These are phyloP conservation scores for Colletotrichum trifolii DNA, from an alignment of 2,329 filamentous ascomycete genomes.

Conservation along the genomic window DNA sequence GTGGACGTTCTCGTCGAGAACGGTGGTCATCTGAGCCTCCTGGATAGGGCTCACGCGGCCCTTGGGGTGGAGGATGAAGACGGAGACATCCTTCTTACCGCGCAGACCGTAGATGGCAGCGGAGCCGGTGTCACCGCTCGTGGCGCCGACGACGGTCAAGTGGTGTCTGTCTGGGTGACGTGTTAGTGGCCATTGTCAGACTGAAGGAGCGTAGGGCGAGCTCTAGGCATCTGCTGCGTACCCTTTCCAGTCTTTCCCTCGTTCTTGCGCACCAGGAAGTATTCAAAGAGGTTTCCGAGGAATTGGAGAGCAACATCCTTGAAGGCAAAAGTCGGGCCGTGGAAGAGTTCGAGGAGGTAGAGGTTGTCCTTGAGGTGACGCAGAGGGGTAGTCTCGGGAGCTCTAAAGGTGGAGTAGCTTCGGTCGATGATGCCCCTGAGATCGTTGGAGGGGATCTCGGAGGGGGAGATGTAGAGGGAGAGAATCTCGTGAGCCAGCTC, in stretches of 20 bases:
- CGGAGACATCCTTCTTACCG: conserved; percentile 95
- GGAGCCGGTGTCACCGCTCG: conserved; percentile 89
- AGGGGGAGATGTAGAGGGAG: conserved; percentile 84
- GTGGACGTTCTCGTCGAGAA: conserved; percentile 90
- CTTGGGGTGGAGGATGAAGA: conserved; percentile 94
- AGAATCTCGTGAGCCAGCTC: conserved; percentile 88
- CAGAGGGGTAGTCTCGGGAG: conserved; percentile 80
- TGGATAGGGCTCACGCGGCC: conserved; percentile 92
- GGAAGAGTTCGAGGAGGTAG: conserved; percentile 92
- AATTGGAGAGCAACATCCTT: conserved; percentile 94
- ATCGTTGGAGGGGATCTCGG: conserved; percentile 84
- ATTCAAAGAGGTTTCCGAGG: conserved; percentile 95
- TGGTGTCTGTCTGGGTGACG: conserved; percentile 73
- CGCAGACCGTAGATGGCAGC: conserved; percentile 95
- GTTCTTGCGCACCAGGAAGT: conserved; percentile 82
- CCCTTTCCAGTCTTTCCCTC: conserved; percentile 71
- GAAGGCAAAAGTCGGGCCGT: conserved; percentile 95
- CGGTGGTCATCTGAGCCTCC: conserved; percentile 97
- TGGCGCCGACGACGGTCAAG: conserved; percentile 87
- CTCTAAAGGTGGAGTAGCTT: conserved; percentile 91
- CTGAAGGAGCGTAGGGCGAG: neutral
- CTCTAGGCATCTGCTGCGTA: conserved; percentile 41
- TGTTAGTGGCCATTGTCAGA: conserved; percentile 39
- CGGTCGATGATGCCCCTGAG: conserved; percentile 84
- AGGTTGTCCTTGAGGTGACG: conserved; percentile 83